These are phyloP conservation scores for Tolypocladium album DNA, from an alignment of 2,329 filamentous ascomycete genomes.

Conservation along the genomic window DNA sequence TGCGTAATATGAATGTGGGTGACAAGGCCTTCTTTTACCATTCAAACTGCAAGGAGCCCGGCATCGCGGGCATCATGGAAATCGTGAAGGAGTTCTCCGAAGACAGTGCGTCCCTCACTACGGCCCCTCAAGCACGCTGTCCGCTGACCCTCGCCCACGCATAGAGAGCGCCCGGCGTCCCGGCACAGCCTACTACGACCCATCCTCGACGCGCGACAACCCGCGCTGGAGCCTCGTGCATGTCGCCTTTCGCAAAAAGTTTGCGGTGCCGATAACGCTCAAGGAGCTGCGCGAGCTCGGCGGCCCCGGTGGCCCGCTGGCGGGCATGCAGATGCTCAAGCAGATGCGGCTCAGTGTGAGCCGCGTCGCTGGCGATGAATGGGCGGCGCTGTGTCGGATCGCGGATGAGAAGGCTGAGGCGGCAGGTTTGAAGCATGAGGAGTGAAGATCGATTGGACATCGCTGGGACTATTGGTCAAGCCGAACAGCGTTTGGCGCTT, in stretches of 20 bases:
- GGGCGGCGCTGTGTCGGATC: conserved; percentile 48
- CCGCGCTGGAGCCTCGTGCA: conserved; percentile 77
- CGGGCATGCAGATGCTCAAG: conserved; percentile 74
- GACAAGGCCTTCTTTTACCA: conserved; percentile 97
- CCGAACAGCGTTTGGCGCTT: background rate
- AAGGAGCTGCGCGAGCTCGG: conserved; percentile 59
- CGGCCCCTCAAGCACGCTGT: background rate
- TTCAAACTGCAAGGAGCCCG: conserved; percentile 82
- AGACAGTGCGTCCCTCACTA: conserved; percentile 48
- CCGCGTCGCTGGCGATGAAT: conserved; percentile 53
- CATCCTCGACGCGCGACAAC: conserved; percentile 48
- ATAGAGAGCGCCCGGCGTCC: conserved; percentile 21
- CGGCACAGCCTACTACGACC: conserved; percentile 66
- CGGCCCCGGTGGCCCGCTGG: conserved; percentile 43
- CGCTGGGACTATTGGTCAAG: background rate
- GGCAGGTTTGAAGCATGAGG: conserved; percentile 26
- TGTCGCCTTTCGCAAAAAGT: conserved; percentile 78
- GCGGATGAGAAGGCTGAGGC: conserved; percentile 32
- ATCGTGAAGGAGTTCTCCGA: conserved; percentile 75
- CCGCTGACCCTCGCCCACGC: background rate
- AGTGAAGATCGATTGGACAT: background rate
- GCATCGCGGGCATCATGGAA: conserved; percentile 80
- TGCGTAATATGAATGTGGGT: conserved; percentile 81
- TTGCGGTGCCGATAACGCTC: conserved; percentile 58
- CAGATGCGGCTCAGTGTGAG: conserved; percentile 75